Conservation (phyloP, 2,329 filamentous ascomycete genomes). For the Alternaria alternata region DNA sequence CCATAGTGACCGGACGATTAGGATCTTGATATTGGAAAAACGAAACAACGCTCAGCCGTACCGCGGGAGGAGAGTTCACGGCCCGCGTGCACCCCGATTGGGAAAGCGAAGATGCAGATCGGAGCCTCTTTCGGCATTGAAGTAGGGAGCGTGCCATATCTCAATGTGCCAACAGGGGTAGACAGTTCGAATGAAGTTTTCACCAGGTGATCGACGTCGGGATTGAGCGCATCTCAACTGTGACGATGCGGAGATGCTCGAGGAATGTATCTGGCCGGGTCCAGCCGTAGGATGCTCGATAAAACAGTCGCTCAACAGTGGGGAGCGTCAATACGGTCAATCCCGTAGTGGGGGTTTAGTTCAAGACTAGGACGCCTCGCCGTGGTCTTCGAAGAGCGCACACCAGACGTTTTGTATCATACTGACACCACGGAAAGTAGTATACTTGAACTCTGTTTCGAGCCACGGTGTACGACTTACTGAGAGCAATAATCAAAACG, state of each 20-base stretch:
- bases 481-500: background rate
- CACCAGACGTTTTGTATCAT: background rate
- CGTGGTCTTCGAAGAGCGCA: background rate
- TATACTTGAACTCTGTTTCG: background rate
- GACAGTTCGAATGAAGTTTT: background rate
- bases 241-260: background rate
- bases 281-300: background rate
- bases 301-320: constrained; percentile 3
- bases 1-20: background rate
- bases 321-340: constrained; percentile 6
- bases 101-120: constrained; percentile 6
- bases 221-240: constrained; percentile 1
- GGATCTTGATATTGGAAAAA: constrained; percentile 5
- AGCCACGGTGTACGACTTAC: background rate
- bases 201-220: constrained; percentile 2
- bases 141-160: background rate
- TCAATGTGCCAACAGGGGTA: constrained; percentile 1
- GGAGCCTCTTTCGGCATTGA: background rate
- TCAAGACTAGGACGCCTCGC: constrained; percentile 3
- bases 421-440: background rate
- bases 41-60: background rate
- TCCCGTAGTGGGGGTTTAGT: constrained; percentile 10
- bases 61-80: background rate
- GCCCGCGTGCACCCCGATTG: background rate
- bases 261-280: constrained; percentile 1